Base-by-base conservation (phyloP, 441 rosid genomes). In the Erodium trifolium region DNA sequence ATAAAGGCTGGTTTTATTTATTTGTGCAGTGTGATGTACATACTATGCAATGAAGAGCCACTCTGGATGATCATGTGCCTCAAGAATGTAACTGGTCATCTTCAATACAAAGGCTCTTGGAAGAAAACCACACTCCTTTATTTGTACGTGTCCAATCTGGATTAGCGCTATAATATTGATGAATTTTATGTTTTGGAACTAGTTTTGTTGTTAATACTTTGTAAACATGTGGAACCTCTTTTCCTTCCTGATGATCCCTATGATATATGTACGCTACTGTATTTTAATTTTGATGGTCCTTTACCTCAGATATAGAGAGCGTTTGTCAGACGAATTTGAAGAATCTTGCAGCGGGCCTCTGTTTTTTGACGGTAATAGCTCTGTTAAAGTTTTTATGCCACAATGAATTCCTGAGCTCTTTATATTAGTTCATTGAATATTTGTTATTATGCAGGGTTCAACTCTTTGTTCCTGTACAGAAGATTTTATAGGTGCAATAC, bases 1-100 rank as follows among this genome's bases (percentile, higher is more conserved):
- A 4, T 23, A 0, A 49, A 11, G 3, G 35, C 17, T 78, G 37
- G 57, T 59, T 23, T 59, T 6, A 23, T 69, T 70, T 65, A 43
- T 60, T 59, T 23, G 0, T 71, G 81, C 80, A 93, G 99, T 77
- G 93, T 88, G 55, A 85, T 87, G 93, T 89, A 93, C 77, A 86
- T 91, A 63, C 78, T 93, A 1, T 89, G 97, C 83, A 86, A 86
- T 39, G 99, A 89, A 79, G 99, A 93, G 49, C 99, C 99, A 0
- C 78, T 93, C 2, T 93, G 99, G 99, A 91, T 89, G 97, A 83
- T 76, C 68, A 72, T 88, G 17, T 91, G 96, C 72, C 81, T 91
- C 39, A 85, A 79, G 72, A 84, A 47, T 37, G 78, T 71, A 0
- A 83, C 78, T 14, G 86, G 86, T 69, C 81, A 80, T 34, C 80